Percentiles rank a stretch among this genome's conserved stretches.
These are phyloP conservation scores for Podospora didyma DNA, from an alignment of 495 filamentous ascomycete genomes.

Conservation along the genomic window DNA sequence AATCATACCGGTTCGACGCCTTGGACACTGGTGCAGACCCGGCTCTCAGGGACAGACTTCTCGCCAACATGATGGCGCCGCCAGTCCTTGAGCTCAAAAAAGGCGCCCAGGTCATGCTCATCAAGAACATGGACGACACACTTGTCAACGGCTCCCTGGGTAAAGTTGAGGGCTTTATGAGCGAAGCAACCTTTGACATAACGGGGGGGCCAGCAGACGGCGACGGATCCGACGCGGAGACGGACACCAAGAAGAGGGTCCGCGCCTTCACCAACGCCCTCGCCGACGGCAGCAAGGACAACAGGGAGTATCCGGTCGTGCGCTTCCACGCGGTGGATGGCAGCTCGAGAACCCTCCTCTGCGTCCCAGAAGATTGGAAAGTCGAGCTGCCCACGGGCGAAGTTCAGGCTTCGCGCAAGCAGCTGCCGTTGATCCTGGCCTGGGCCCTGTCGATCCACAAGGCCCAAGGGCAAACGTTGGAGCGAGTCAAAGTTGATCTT, in stretches of 20 bases:
- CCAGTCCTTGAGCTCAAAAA: slow-evolving; percentile 74
- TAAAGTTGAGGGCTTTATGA: slow-evolving; percentile 82
- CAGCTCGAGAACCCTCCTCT: slow-evolving; percentile 70
- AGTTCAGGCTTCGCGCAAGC: slow-evolving; percentile 75
- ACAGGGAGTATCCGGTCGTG: slow-evolving; percentile 72
- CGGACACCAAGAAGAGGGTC: slow-evolving; percentile 42
- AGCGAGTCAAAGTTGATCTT: slow-evolving; percentile 91
- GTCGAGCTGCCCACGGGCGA: slow-evolving; percentile 95
- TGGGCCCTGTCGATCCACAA: slow-evolving; percentile 99
- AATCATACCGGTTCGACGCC: slow-evolving; percentile 62
- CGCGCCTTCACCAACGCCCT: slow-evolving; percentile 34
- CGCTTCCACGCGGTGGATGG: slow-evolving; percentile 77
- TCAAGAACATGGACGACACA: slow-evolving; percentile 94
- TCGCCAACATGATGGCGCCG: slow-evolving; percentile 91
- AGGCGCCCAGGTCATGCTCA: slow-evolving; percentile 96
- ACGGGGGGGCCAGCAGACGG: slow-evolving; percentile 48
- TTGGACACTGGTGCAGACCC: slow-evolving; percentile 76
- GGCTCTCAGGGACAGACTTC: slow-evolving; percentile 65
- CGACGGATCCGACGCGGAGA: slow-evolving; percentile 41
- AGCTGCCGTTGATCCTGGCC: slow-evolving; percentile 84
- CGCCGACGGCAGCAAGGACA: slow-evolving; percentile 23
- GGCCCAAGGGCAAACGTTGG: slow-evolving; percentile 93
- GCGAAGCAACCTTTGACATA: slow-evolving; percentile 69
- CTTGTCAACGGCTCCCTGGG: slow-evolving; percentile 94
- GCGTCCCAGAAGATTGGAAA: slow-evolving; percentile 87